Conservation (phyloP, 495 filamentous ascomycete genomes). For the Lentithecium fluviatile region DNA sequence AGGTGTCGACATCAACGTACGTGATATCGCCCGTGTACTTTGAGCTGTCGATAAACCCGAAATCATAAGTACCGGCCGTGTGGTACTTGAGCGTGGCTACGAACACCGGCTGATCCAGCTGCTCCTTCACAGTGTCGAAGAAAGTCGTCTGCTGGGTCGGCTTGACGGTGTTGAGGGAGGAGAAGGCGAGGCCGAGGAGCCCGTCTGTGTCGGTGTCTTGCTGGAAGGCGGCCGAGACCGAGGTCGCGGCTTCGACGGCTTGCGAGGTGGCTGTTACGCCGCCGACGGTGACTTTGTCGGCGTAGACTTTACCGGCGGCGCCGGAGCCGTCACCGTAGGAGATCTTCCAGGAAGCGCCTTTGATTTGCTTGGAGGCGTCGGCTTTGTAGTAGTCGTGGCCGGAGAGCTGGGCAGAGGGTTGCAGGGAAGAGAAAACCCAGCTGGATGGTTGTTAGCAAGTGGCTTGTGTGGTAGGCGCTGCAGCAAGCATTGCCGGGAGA, state of each 20-base stretch:
- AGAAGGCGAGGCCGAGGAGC: slow-evolving; percentile 70
- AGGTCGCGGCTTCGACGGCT: slow-evolving; percentile 66
- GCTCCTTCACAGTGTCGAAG: slow-evolving; percentile 66
- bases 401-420: slow-evolving; percentile 44
- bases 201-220: slow-evolving; percentile 63
- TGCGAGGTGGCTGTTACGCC: slow-evolving; percentile 60
- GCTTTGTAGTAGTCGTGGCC: slow-evolving; percentile 64
- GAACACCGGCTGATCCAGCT: slow-evolving; percentile 63
- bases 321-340: slow-evolving; percentile 69
- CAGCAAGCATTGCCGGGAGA: background rate
- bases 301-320: slow-evolving; percentile 66
- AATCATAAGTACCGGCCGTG: slow-evolving; percentile 67
- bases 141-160: slow-evolving; percentile 66
- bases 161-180: slow-evolving; percentile 65
- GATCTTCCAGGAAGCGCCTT: slow-evolving; percentile 63
- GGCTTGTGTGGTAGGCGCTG: background rate
- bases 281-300: slow-evolving; percentile 67
- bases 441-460: slow-evolving; percentile 26
- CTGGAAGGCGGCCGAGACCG: slow-evolving; percentile 60
- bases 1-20: slow-evolving; percentile 59
- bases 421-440: slow-evolving; percentile 39
- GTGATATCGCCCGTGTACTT: slow-evolving; percentile 64
- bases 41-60: slow-evolving; percentile 65
- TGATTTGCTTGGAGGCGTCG: slow-evolving; percentile 50
- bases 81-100: slow-evolving; percentile 66